A percentile compares a stretch with the other conserved stretches of the same genome.
phyloP scores from a whole-genome alignment of 352 stramenopile species.

The Stephanocyclus meneghinianus region DNA sequence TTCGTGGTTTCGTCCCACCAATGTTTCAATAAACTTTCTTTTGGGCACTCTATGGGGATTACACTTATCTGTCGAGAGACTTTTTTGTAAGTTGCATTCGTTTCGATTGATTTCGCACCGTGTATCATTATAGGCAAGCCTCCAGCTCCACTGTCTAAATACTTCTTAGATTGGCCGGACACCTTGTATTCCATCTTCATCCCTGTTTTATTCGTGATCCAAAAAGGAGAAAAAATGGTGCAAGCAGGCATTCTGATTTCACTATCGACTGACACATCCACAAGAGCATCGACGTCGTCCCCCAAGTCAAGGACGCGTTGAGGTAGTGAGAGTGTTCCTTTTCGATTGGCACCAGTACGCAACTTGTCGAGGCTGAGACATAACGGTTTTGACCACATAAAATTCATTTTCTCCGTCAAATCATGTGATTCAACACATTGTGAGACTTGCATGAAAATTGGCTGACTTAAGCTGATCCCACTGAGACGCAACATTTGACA shows the following conservation, averaged over 20 bases:
- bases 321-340: conserved; percentile 12
- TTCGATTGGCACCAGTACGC: conserved; percentile 39
- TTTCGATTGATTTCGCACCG: conserved; percentile 31
- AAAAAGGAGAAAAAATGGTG: conserved; percentile 55
- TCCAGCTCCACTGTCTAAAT: conserved; percentile 35
- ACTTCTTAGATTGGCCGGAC: conserved; percentile 20
- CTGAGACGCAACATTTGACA: conserved; percentile 53
- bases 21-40: conserved; percentile 1
- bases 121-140: conserved; percentile 52
- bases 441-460: conserved; percentile 52
- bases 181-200: conserved; percentile 54
- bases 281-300: conserved; percentile 45
- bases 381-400: conserved; percentile 42
- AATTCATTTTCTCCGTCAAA: conserved; percentile 2
- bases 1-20: conserved; percentile 54
- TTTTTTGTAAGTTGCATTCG: conserved; percentile 45
- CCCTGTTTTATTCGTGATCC: conserved; percentile 63
- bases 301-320: conserved; percentile 36
- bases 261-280: conserved; percentile 45
- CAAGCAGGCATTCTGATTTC: conserved; percentile 30
- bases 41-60: conserved; percentile 45
- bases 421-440: conserved; percentile 30
- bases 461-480: conserved; percentile 55
- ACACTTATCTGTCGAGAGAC: conserved; percentile 27
- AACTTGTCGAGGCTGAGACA: conserved; percentile 38